Base-by-base conservation (phyloP, 2,329 filamentous ascomycete species). In the Apiospora rasikravindrae region DNA sequence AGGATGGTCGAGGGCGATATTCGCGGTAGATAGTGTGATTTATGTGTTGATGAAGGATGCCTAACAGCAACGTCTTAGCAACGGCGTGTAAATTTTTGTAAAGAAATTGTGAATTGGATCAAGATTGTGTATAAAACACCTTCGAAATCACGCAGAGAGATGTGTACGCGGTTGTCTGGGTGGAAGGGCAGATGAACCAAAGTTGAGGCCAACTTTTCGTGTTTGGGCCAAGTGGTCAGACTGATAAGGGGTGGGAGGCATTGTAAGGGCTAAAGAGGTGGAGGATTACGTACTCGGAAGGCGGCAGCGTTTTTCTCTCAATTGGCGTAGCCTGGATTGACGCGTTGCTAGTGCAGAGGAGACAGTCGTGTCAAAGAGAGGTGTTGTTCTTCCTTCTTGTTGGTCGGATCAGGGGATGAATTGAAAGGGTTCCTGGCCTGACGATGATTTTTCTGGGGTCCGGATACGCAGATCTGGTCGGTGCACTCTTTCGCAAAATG, bases 381-480 rank as follows among this genome's bases (percentile, higher is more conserved):
- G 22, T 64, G 19, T 61, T 40, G 33, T 64, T 40, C 8, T n/a
- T 64, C 1, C 10, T 24, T 33, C 10, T 24, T 33, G 26, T 29
- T 57, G 24, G 2, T 37, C 33, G 57, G 33, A 40, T 64, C 11
- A 64, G 33, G 33, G 33, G 26, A 29, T 64, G 57, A 14, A 64
- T 64, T 10, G 33, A 13, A 40, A 37, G 44, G 40, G 8, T 64
- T 40, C 33, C 57, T 40, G 57, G 57, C 57, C 26, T 64, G 57
- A 64, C 57, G 33, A 64, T 22, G 57, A 40, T 64, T 64, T 64
- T 40, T 64, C 33, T n/a, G 29, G 29, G 53, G 57, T 64, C n/a
- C 57, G 57, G 57, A 64, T 64, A 64, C 10, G 57, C 33, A 64
- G 57, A 64, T 64, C 57, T 64, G 57, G 57, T 40, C 57, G 57